Percentiles rank a stretch among this genome's conserved stretches.
Conservation (phyloP, 2,329 filamentous ascomycete species). For the Venturia oleaginea region DNA sequence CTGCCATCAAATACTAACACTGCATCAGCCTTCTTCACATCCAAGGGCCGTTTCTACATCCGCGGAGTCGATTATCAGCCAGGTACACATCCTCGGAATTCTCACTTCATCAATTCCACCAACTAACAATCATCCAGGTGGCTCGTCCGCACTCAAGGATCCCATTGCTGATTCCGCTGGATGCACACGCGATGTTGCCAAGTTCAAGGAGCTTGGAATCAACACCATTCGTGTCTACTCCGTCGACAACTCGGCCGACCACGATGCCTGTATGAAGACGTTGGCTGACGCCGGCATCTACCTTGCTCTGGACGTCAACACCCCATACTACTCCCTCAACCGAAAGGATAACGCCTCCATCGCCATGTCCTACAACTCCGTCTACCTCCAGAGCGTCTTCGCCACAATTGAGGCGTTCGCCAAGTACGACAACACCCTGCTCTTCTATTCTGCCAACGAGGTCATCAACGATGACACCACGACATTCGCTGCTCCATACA, state of each 20-base stretch:
- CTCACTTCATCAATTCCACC: neutral
- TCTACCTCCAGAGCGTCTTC: slow-evolving; percentile 78
- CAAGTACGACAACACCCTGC: slow-evolving; percentile 76
- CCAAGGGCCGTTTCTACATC: slow-evolving; percentile 51
- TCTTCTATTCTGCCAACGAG: slow-evolving; percentile 75
- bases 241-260: slow-evolving; percentile 73
- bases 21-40: slow-evolving; percentile 50
- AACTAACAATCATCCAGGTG: slow-evolving; percentile 2
- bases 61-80: slow-evolving; percentile 59
- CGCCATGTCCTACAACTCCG: slow-evolving; percentile 22
- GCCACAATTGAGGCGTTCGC: slow-evolving; percentile 78
- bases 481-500: slow-evolving; percentile 59
- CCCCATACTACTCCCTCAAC: slow-evolving; percentile 81
- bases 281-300: slow-evolving; percentile 83
- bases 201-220: slow-evolving; percentile 78
- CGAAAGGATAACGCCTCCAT: slow-evolving; percentile 32
- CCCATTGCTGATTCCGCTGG: slow-evolving; percentile 61
- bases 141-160: slow-evolving; percentile 39
- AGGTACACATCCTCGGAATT: slow-evolving; percentile 23
- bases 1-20: slow-evolving; percentile 18
- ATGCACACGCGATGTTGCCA: slow-evolving; percentile 70
- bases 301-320: slow-evolving; percentile 86
- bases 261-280: slow-evolving; percentile 76
- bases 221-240: slow-evolving; percentile 92
- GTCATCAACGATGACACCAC: slow-evolving; percentile 58